Evolutionary conservation across 495 filamentous ascomycete genomes (phyloP).

Genomic region (Penicillium paxilli): DNA sequence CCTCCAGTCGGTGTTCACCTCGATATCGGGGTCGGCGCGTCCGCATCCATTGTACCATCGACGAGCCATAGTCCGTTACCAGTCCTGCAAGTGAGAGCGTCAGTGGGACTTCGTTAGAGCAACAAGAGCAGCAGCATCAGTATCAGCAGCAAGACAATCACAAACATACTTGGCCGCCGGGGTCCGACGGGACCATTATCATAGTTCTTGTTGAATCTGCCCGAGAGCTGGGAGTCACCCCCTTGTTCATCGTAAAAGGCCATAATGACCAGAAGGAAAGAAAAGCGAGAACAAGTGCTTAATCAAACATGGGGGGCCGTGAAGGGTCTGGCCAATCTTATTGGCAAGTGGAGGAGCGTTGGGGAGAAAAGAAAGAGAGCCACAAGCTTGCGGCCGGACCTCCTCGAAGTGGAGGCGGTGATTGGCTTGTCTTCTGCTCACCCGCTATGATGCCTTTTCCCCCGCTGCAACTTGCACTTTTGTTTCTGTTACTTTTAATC

Average conservation of each 20-base stretch:
- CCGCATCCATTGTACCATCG: conserved; percentile 90
- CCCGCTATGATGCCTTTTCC: conserved; percentile 21
- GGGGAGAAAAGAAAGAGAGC: conserved; percentile 16
- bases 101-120: conserved; percentile 1
- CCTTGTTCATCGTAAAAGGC: conserved; percentile 45
- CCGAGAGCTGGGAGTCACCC: conserved; percentile 33
- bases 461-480: neutral
- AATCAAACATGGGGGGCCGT: neutral
- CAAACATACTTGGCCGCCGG: conserved; percentile 43
- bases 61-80: conserved; percentile 94
- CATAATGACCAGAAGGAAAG: conserved; percentile 25
- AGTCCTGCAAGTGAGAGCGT: conserved; percentile 42
- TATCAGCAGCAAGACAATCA: neutral
- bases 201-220: conserved; percentile 35
- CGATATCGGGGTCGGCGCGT: conserved; percentile 76
- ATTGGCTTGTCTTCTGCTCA: conserved; percentile 14
- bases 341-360: conserved; percentile 11
- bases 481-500: neutral
- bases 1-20: conserved; percentile 64
- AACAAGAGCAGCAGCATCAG: neutral
- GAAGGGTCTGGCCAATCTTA: neutral
- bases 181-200: conserved; percentile 40
- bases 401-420: conserved; percentile 13
- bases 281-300: neutral
- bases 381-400: conserved; percentile 1